phyloP scores from a whole-genome alignment of 2,329 filamentous ascomycete species.

The Phaeosphaeria sp. region DNA sequence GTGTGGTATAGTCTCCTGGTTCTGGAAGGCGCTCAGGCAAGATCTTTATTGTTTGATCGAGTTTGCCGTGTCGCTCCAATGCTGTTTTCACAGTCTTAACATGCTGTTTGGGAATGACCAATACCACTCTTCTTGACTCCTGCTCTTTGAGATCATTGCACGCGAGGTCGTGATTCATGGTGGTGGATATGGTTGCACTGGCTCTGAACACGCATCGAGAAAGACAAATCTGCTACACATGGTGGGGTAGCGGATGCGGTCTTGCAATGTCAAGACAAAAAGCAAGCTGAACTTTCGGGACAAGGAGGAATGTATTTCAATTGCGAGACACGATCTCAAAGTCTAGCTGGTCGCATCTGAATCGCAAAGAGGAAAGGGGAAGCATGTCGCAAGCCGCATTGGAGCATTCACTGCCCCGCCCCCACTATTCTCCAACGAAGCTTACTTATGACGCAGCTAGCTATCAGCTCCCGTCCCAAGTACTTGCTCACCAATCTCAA shows the following conservation, averaged over 20 bases:
- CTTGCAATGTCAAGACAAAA: not conserved
- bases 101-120: constrained; percentile 39
- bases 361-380: not conserved
- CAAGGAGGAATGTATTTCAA: not conserved
- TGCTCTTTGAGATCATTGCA: not conserved
- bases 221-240: not conserved
- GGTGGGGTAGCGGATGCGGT: not conserved
- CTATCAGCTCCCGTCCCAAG: constrained; percentile 6
- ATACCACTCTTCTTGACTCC: constrained; percentile 2
- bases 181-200: not conserved
- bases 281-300: not conserved
- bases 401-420: constrained; percentile 26
- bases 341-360: not conserved
- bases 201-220: not conserved
- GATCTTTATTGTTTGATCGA: constrained; percentile 43
- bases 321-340: not conserved
- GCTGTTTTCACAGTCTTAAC: constrained; percentile 50
- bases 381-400: not conserved
- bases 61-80: constrained; percentile 37
- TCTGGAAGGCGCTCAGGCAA: constrained; percentile 5
- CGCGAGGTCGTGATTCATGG: not conserved
- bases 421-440: constrained; percentile 23
- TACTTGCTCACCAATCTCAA: not conserved
- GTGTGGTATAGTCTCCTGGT: not conserved
- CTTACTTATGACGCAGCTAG: constrained; percentile 15